Percentiles rank a stretch among this genome's conserved stretches.
phyloP scores from a whole-genome alignment of 129 eudicot genomes.

The Apium graveolens region DNA sequence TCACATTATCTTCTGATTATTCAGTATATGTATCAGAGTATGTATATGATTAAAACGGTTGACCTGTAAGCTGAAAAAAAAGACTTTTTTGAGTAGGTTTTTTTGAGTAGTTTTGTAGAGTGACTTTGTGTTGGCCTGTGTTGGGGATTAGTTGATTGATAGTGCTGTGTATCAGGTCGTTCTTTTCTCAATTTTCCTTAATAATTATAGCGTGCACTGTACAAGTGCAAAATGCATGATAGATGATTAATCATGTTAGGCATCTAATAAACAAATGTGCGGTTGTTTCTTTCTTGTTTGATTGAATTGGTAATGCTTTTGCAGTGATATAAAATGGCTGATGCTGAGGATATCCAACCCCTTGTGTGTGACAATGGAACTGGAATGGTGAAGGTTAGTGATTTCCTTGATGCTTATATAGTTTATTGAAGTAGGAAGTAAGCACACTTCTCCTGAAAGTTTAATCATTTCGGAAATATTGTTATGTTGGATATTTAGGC shows the following conservation, averaged over 20 bases:
- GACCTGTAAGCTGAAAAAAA: no score
- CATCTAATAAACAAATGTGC: no score
- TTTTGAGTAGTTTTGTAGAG: no score
- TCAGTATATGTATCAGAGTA: background rate
- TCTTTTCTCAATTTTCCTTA: no score
- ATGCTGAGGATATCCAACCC: slow-evolving; percentile 70
- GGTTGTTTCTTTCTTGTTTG: background rate
- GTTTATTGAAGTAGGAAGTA: background rate
- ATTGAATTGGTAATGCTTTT: background rate
- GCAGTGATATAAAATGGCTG: slow-evolving; percentile 54
- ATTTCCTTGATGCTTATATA: background rate
- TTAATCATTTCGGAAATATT: background rate
- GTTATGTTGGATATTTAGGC: slow-evolving; percentile 28
- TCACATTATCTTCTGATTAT: no score
- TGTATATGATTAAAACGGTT: no score
- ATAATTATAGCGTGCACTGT: no score
- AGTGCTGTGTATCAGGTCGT: no score
- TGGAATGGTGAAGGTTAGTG: slow-evolving; percentile 65
- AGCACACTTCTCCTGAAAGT: background rate
- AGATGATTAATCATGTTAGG: background rate
- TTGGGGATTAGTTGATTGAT: no score
- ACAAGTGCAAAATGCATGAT: background rate
- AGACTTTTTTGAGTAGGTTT: no score
- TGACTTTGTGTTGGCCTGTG: no score
- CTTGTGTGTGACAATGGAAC: slow-evolving; percentile 78